Conservation (phyloP, 108 stramenopile species). For the Conticribra guillardii region DNA sequence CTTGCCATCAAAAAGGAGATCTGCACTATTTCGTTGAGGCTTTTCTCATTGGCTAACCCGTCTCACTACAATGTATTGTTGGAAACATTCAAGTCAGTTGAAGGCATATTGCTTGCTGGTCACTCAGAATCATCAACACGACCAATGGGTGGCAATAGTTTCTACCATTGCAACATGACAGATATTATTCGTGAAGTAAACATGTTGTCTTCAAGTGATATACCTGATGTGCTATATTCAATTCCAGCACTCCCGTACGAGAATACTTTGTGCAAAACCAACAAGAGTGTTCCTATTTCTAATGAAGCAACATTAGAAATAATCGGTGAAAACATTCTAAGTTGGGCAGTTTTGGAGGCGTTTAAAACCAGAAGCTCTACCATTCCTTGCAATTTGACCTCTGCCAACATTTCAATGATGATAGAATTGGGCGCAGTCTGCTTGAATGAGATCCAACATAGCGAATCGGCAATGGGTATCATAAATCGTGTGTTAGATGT, state of each 20-base stretch:
- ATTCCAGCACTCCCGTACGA: too few species aligned
- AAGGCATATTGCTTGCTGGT: background rate
- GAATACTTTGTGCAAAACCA: slow-evolving; percentile 2
- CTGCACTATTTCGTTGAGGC: slow-evolving; percentile 19
- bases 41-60: slow-evolving; percentile 9
- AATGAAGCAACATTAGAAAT: slow-evolving; percentile 48
- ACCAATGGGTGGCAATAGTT: too few species aligned
- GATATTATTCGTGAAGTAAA: too few species aligned
- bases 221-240: too few species aligned
- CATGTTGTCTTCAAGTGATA: too few species aligned
- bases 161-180: too few species aligned
- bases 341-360: slow-evolving; percentile 57
- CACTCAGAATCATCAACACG: too few species aligned
- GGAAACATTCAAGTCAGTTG: slow-evolving; percentile 11
- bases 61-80: slow-evolving; percentile 12
- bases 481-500: slow-evolving; percentile 21
- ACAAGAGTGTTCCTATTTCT: slow-evolving; percentile 9
- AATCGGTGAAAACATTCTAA: slow-evolving; percentile 51
- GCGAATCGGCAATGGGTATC: slow-evolving; percentile 6
- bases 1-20: slow-evolving; percentile 26
- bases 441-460: slow-evolving; percentile 18
- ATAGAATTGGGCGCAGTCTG: slow-evolving; percentile 37
- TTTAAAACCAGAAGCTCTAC: slow-evolving; percentile 16
- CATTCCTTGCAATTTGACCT: background rate
- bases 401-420: slow-evolving; percentile 18